Conservation (phyloP, 1,139 yeast species). For the Diutina rugosa region DNA sequence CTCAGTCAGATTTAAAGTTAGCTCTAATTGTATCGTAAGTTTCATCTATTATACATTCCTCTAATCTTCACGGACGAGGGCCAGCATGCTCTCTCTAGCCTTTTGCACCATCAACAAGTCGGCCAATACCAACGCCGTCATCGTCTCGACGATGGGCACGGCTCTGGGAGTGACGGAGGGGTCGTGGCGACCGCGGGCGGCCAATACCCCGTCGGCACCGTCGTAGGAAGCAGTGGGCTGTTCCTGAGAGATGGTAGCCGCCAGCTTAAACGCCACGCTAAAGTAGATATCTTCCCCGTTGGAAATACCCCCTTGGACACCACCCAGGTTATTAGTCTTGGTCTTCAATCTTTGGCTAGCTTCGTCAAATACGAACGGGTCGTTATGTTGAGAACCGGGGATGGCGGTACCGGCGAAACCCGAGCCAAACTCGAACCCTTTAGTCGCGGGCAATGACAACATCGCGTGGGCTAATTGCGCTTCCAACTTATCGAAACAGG, state of each 20-base stretch:
- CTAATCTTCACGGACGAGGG: neutral
- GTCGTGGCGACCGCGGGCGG: slow-evolving; percentile 96
- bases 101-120: slow-evolving; percentile 80
- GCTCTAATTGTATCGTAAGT: no score
- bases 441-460: slow-evolving; percentile 94
- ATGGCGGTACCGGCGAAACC: slow-evolving; percentile 84
- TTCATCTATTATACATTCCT: neutral
- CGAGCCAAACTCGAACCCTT: slow-evolving; percentile 95
- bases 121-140: slow-evolving; percentile 88
- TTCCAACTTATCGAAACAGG: slow-evolving; percentile 92
- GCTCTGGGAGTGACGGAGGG: slow-evolving; percentile 98
- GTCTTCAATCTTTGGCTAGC: slow-evolving; percentile 57
- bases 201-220: slow-evolving; percentile 75
- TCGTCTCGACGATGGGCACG: slow-evolving; percentile 94
- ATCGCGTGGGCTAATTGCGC: slow-evolving; percentile 94
- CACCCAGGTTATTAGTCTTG: slow-evolving; percentile 86
- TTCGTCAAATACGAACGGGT: slow-evolving; percentile 57
- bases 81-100: slow-evolving; percentile 43
- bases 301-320: slow-evolving; percentile 95
- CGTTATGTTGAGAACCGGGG: slow-evolving; percentile 92
- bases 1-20: no score
- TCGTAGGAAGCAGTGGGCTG: slow-evolving; percentile 82
- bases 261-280: slow-evolving; percentile 93
- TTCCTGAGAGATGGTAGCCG: slow-evolving; percentile 92
- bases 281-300: slow-evolving; percentile 94